phyloP scores from a whole-genome alignment of 2,329 filamentous ascomycete genomes.

The Dryadomyces quercus-mongolicae region DNA sequence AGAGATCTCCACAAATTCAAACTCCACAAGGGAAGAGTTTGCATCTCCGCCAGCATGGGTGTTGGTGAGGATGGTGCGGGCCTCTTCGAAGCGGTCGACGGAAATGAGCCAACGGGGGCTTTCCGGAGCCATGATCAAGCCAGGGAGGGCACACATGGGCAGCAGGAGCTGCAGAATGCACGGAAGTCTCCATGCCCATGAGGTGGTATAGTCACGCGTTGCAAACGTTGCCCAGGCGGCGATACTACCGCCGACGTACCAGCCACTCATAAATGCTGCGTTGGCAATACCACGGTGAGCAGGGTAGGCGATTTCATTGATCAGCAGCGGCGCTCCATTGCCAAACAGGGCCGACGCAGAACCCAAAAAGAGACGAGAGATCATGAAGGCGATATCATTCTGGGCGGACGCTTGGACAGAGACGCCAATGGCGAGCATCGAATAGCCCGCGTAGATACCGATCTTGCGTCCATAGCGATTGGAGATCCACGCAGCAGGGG shows the following conservation, averaged over 20 bases:
- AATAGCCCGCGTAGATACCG: slow-evolving; percentile 22
- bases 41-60: slow-evolving; percentile 8
- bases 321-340: slow-evolving; percentile 5
- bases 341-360: background rate
- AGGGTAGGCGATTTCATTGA: slow-evolving; percentile 10
- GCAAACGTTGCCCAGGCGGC: slow-evolving; percentile 21
- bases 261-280: slow-evolving; percentile 12
- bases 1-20: slow-evolving; percentile 24
- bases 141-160: slow-evolving; percentile 6
- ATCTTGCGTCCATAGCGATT: slow-evolving; percentile 26
- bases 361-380: slow-evolving; percentile 20
- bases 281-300: slow-evolving; percentile 8
- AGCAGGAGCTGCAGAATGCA: slow-evolving; percentile 38
- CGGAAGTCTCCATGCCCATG: slow-evolving; percentile 44
- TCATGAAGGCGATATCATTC: slow-evolving; percentile 18
- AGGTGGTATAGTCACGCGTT: slow-evolving; percentile 22
- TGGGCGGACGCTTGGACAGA: slow-evolving; percentile 20
- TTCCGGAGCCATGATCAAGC: slow-evolving; percentile 4
- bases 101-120: slow-evolving; percentile 9
- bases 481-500: slow-evolving; percentile 8
- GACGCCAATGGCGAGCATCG: slow-evolving; percentile 18
- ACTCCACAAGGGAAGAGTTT: slow-evolving; percentile 35
- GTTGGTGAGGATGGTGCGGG: slow-evolving; percentile 21
- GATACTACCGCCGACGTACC: slow-evolving; percentile 16
- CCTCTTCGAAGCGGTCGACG: slow-evolving; percentile 13